A percentile compares a stretch with the other conserved stretches of the same genome.
Conservation (phyloP, 352 stramenopile genomes). For the Globisporangium abappressorium region DNA sequence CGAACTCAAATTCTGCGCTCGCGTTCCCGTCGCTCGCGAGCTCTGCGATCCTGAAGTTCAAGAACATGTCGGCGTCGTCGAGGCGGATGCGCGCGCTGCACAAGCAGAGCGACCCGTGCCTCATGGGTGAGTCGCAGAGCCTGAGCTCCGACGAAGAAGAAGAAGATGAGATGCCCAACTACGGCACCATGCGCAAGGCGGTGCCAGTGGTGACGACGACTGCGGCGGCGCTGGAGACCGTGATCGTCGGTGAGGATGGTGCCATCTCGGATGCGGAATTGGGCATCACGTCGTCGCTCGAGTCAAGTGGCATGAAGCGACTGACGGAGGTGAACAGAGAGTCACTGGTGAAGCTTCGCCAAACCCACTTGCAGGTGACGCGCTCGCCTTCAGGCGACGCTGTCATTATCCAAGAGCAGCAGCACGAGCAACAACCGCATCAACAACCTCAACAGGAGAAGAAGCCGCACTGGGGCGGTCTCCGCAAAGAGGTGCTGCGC, state of each 20-base stretch:
- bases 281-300: slow-evolving; percentile 10
- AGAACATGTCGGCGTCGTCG: slow-evolving; percentile 6
- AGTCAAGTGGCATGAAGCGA: slow-evolving; percentile 6
- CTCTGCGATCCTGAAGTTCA: slow-evolving; percentile 21
- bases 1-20: background rate
- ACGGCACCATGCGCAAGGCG: slow-evolving; percentile 13
- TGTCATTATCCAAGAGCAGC: background rate
- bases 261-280: slow-evolving; percentile 9
- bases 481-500: slow-evolving; percentile 9
- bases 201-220: background rate
- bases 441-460: background rate
- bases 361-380: slow-evolving; percentile 7
- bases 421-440: background rate
- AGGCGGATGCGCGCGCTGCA: slow-evolving; percentile 13
- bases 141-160: slow-evolving; percentile 21
- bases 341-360: slow-evolving; percentile 4
- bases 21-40: slow-evolving; percentile 21
- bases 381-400: slow-evolving; percentile 11
- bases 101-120: slow-evolving; percentile 17
- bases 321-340: slow-evolving; percentile 9
- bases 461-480: background rate
- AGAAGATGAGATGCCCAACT: slow-evolving; percentile 16
- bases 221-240: background rate
- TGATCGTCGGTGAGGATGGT: background rate
- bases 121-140: slow-evolving; percentile 22